These are phyloP conservation scores for Ramaria rubella DNA, from an alignment of 768 basidiomycete genomes.

Conservation along the genomic window DNA sequence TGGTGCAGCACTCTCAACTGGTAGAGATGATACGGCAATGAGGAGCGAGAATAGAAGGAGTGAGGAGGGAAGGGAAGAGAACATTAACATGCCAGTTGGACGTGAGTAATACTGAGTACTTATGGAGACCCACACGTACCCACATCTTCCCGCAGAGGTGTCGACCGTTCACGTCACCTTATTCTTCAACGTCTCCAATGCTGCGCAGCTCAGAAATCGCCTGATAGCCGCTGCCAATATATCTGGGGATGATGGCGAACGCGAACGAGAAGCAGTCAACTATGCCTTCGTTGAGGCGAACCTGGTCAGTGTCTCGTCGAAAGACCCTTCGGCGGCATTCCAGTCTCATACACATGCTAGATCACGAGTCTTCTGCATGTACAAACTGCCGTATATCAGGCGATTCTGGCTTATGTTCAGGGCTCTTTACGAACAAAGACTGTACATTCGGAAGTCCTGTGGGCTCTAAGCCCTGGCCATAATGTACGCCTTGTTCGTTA, in stretches of 20 bases:
- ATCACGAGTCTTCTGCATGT: slow-evolving; percentile 77
- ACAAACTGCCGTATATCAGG: slow-evolving; percentile 77
- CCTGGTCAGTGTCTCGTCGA: slow-evolving; percentile 54
- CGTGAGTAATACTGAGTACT: neutral
- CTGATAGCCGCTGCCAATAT: slow-evolving; percentile 66
- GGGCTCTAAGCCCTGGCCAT: slow-evolving; percentile 77
- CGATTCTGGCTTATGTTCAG: slow-evolving; percentile 61
- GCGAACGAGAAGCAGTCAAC: slow-evolving; percentile 71
- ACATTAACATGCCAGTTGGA: neutral
- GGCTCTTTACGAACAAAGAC: slow-evolving; percentile 71
- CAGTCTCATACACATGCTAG: slow-evolving; percentile 32
- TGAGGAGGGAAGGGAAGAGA: slow-evolving; percentile 21
- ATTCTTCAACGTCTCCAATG: slow-evolving; percentile 61
- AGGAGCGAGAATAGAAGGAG: slow-evolving; percentile 27
- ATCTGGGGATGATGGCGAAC: slow-evolving; percentile 53
- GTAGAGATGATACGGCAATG: slow-evolving; percentile 28
- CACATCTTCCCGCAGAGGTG: slow-evolving; percentile 40
- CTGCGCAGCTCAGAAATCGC: slow-evolving; percentile 49
- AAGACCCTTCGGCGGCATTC: neutral
- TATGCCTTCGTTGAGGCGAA: slow-evolving; percentile 87
- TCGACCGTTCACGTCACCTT: slow-evolving; percentile 53
- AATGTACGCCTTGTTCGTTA: slow-evolving; percentile 45
- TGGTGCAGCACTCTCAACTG: slow-evolving; percentile 22
- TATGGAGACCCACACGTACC: slow-evolving; percentile 54
- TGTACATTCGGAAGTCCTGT: slow-evolving; percentile 88